phyloP scores from a whole-genome alignment of 768 basidiomycete species.

The Mycena rosella region DNA sequence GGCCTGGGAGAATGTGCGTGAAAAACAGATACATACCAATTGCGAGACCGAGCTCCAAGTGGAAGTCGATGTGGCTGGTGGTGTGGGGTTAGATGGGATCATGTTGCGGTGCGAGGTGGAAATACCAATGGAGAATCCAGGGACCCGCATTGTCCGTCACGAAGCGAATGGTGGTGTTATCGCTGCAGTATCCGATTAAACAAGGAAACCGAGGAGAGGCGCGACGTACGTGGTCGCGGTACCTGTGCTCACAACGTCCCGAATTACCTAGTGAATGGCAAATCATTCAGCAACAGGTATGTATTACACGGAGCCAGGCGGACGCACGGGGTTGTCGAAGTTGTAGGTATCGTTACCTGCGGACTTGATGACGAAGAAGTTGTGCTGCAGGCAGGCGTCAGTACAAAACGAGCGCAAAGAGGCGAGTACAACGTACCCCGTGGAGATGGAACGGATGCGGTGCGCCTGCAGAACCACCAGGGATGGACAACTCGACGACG shows the following conservation, averaged over 20 bases:
- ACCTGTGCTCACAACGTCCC: slow-evolving; percentile 26
- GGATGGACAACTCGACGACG: slow-evolving; percentile 61
- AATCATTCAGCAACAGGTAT: too few relatives aligned
- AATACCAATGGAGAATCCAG: slow-evolving; percentile 23
- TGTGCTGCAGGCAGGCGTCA: slow-evolving; percentile 37
- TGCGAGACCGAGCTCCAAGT: slow-evolving; percentile 40
- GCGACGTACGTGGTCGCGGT: background rate
- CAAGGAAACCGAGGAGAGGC: too few relatives aligned
- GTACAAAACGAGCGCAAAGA: too few relatives aligned
- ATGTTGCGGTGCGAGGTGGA: slow-evolving; percentile 32
- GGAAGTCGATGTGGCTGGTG: slow-evolving; percentile 46
- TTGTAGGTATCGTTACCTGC: too few relatives aligned
- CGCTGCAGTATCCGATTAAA: too few relatives aligned
- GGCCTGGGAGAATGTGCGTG: background rate
- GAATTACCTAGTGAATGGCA: background rate
- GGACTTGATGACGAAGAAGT: slow-evolving; percentile 48
- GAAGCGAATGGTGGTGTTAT: slow-evolving; percentile 58
- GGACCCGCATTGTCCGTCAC: slow-evolving; percentile 56
- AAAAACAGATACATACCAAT: background rate
- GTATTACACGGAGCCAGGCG: background rate
- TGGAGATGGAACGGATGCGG: slow-evolving; percentile 52
- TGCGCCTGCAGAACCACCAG: slow-evolving; percentile 49
- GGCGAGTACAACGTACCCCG: slow-evolving; percentile 41
- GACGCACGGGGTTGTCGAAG: slow-evolving; percentile 55
- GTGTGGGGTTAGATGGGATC: background rate